Conservation (phyloP, 306 rosid genomes). For the Hippophae tibetana region DNA sequence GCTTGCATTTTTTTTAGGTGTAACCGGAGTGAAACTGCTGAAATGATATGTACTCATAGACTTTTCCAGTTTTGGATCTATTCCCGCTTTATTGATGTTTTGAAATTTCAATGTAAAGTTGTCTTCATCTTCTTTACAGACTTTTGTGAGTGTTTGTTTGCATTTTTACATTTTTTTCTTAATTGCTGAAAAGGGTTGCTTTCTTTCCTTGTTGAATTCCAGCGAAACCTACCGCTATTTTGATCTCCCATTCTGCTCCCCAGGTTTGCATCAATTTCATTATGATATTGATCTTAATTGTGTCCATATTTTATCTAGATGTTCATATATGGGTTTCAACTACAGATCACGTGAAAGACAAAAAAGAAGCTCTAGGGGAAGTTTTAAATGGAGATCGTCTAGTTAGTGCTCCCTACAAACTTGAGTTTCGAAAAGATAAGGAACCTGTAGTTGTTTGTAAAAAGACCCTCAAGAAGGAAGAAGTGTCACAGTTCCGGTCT, state of each 20-base stretch:
- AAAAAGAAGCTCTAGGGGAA: slow-evolving; percentile 94
- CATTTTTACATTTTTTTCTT: neutral
- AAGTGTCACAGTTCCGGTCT: slow-evolving; percentile 53
- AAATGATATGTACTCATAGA: too few relatives aligned
- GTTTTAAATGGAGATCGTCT: slow-evolving; percentile 94
- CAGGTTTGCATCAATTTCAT: slow-evolving; percentile 21
- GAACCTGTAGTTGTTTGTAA: slow-evolving; percentile 55
- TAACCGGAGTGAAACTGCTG: too few relatives aligned
- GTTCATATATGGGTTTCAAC: neutral
- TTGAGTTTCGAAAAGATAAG: slow-evolving; percentile 52
- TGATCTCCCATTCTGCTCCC: slow-evolving; percentile 72
- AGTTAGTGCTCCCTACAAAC: slow-evolving; percentile 82
- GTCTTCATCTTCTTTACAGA: too few relatives aligned
- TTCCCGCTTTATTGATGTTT: too few relatives aligned
- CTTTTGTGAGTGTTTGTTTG: neutral
- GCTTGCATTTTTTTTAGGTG: too few relatives aligned
- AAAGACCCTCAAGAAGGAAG: slow-evolving; percentile 44
- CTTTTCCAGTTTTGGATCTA: too few relatives aligned
- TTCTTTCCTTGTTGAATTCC: slow-evolving; percentile 18
- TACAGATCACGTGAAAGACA: slow-evolving; percentile 64
- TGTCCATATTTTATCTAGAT: neutral
- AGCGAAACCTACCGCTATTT: slow-evolving; percentile 78
- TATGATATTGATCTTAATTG: neutral
- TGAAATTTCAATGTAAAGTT: too few relatives aligned
- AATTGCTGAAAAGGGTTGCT: neutral